Percentiles rank a stretch among this genome's conserved stretches.
Conservation (phyloP, 1,284 basidiomycete species). For the Hemileia vastatrix region DNA sequence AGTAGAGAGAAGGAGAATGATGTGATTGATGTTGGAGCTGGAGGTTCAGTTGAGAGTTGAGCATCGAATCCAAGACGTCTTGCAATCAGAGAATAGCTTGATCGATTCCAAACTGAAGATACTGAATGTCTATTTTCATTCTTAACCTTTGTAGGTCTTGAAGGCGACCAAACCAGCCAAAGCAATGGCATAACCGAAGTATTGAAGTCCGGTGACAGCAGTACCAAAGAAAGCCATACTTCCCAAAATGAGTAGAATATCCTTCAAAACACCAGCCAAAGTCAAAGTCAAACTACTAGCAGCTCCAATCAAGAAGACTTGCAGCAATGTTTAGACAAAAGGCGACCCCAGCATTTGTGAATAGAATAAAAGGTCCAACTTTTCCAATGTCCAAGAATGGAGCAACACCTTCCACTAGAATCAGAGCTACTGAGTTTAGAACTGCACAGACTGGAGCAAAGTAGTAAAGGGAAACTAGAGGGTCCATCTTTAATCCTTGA, state of each 20-base stretch:
- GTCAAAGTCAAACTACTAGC: constrained; percentile 81
- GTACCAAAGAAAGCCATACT: constrained; percentile 75
- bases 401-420: constrained; percentile 78
- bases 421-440: constrained; percentile 73
- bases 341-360: constrained; percentile 77
- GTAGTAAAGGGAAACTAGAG: constrained; percentile 88
- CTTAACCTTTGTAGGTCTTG: constrained; percentile 67
- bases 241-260: constrained; percentile 84
- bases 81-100: too few species aligned
- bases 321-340: constrained; percentile 87
- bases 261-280: constrained; percentile 85
- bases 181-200: constrained; percentile 77
- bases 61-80: too few species aligned
- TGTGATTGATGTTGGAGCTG: too few species aligned
- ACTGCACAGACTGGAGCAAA: constrained; percentile 61
- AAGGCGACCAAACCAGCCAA: constrained; percentile 68
- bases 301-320: constrained; percentile 83
- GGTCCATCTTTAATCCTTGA: constrained; percentile 95
- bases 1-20: too few species aligned
- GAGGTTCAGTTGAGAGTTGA: too few species aligned
- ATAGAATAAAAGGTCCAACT: constrained; percentile 65
- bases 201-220: constrained; percentile 68
- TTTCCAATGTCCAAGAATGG: constrained; percentile 68
- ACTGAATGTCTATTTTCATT: constrained; percentile 16
- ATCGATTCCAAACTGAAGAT: too few species aligned